Conservation (phyloP, 345 rosid species). For the Populus davidiana region DNA sequence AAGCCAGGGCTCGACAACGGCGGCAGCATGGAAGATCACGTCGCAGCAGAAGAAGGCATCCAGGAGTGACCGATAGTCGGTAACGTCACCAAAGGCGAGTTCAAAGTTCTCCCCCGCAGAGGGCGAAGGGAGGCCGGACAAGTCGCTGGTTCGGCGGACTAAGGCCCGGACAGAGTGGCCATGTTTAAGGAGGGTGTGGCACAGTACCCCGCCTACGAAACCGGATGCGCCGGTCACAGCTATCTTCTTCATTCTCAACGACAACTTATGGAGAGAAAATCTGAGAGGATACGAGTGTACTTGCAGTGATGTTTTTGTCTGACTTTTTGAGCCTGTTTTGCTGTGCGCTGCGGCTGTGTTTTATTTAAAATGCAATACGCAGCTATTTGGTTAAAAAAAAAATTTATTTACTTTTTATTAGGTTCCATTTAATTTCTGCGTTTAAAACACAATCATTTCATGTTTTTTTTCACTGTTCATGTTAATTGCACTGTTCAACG, state of each 20-base stretch:
- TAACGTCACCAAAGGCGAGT: slow-evolving; percentile 68
- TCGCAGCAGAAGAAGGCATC: slow-evolving; percentile 66
- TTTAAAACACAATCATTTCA: too few relatives aligned
- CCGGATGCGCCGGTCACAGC: slow-evolving; percentile 82
- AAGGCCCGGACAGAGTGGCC: slow-evolving; percentile 73
- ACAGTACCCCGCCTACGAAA: slow-evolving; percentile 72
- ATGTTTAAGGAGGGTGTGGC: slow-evolving; percentile 55
- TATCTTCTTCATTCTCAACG: slow-evolving; percentile 37
- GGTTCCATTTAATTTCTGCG: too few relatives aligned
- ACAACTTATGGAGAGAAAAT: too few relatives aligned
- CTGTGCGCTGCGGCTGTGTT: too few relatives aligned
- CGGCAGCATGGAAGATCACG: slow-evolving; percentile 79
- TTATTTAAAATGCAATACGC: too few relatives aligned
- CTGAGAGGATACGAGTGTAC: too few relatives aligned
- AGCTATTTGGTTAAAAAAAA: too few relatives aligned
- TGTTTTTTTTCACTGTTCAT: too few relatives aligned
- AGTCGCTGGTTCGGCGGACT: slow-evolving; percentile 54
- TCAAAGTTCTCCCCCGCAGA: slow-evolving; percentile 34
- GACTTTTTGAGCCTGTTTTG: too few relatives aligned
- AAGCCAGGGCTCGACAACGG: slow-evolving; percentile 88
- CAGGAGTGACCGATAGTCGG: slow-evolving; percentile 49
- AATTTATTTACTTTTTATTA: too few relatives aligned
- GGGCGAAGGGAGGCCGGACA: slow-evolving; percentile 44
- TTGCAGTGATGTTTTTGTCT: too few relatives aligned
- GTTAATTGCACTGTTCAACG: too few relatives aligned